phyloP scores from a whole-genome alignment of 176 grass and related monocot genomes.

The Alloteropsis semialata region DNA sequence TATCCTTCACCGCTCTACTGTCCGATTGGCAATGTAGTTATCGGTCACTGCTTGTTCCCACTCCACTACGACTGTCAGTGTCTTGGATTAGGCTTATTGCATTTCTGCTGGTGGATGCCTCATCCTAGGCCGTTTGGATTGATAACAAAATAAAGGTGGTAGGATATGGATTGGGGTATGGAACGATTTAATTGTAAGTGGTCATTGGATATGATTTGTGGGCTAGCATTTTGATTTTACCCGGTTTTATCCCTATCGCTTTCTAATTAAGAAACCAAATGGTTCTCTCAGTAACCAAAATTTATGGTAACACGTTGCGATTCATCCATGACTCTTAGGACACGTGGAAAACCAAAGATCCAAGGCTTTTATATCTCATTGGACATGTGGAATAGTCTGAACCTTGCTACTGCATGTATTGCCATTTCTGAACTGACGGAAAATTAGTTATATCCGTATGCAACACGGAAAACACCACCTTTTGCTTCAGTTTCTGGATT shows the following conservation, averaged over 20 bases:
- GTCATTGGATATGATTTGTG: background rate
- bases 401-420: background rate
- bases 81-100: background rate
- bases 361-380: background rate
- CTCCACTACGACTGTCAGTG: background rate
- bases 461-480: background rate
- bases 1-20: background rate
- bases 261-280: background rate
- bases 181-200: background rate
- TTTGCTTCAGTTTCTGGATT: background rate
- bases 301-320: background rate
- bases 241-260: background rate
- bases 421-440: background rate
- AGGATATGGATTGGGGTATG: background rate
- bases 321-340: background rate
- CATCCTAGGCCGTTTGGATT: background rate
- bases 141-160: background rate
- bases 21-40: slow-evolving; percentile 23
- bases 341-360: background rate
- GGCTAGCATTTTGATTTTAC: background rate
- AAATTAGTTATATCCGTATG: background rate
- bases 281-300: background rate
- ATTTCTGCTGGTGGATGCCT: background rate
- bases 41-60: background rate
- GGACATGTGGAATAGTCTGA: background rate